These are phyloP conservation scores for Hemileccinum impolitum DNA, from an alignment of 768 basidiomycete genomes.

Conservation along the genomic window DNA sequence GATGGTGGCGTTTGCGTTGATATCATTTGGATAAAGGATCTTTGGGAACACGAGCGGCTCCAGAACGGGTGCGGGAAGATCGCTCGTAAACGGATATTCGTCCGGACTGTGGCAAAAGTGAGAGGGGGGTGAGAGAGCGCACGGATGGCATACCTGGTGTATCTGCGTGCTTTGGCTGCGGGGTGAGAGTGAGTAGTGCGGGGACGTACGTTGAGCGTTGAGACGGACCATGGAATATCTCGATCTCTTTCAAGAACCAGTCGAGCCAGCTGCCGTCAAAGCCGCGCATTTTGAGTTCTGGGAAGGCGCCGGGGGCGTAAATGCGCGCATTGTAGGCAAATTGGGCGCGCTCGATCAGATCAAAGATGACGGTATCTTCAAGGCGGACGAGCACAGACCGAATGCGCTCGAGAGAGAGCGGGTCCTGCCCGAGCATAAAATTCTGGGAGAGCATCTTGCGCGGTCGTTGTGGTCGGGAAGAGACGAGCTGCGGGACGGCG, in stretches of 20 bases:
- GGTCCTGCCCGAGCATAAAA: conserved; percentile 66
- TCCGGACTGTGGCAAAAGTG: conserved; percentile 67
- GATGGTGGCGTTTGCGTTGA: conserved; percentile 88
- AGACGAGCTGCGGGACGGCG: too few relatives aligned
- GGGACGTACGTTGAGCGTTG: not conserved
- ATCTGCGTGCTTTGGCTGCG: conserved; percentile 89
- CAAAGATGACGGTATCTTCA: conserved; percentile 99
- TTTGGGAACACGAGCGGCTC: conserved; percentile 67
- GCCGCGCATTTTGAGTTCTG: conserved; percentile 67
- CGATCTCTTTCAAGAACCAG: conserved; percentile 96
- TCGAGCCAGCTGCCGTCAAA: conserved; percentile 92
- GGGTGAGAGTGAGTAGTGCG: not conserved
- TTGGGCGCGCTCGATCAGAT: conserved; percentile 94
- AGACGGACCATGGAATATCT: conserved; percentile 85
- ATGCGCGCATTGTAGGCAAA: conserved; percentile 92
- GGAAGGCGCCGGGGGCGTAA: conserved; percentile 76
- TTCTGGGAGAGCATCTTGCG: conserved; percentile 56
- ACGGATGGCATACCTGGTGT: conserved; percentile 66
- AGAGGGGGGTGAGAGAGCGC: not conserved
- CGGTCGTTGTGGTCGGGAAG: not conserved
- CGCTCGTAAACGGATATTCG: conserved; percentile 89
- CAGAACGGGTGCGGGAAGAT: conserved; percentile 82
- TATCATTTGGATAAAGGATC: conserved; percentile 71
- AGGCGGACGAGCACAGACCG: conserved; percentile 82
- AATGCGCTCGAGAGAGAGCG: conserved; percentile 85